Evolutionary conservation across 2,329 filamentous ascomycete species (phyloP).

Genomic region (Fusarium sp.): DNA sequence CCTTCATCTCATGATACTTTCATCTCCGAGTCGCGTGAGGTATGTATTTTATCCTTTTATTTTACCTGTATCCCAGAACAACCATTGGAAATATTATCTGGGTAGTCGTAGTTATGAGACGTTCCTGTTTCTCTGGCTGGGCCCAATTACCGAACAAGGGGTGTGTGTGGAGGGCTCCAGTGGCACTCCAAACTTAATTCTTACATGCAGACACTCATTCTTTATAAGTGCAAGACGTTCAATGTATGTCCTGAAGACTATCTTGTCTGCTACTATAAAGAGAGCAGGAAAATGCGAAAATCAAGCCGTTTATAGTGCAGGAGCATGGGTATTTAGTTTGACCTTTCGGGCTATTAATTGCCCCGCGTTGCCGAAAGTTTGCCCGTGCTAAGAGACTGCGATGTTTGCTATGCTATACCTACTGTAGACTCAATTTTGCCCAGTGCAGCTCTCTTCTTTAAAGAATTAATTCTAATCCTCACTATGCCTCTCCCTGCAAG

Average conservation of each 20-base stretch:
- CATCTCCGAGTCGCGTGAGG: slow-evolving; percentile 13
- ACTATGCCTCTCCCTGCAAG: slow-evolving; percentile 19
- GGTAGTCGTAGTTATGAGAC: too few relatives aligned
- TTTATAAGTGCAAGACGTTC: not conserved
- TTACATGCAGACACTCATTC: not conserved
- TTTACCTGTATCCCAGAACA: not conserved
- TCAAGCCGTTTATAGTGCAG: not conserved
- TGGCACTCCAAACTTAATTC: too few relatives aligned
- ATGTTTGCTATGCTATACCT: not conserved
- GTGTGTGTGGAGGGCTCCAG: too few relatives aligned
- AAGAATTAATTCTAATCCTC: not conserved
- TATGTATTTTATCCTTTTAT: not conserved
- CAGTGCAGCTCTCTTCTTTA: not conserved
- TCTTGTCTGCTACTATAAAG: not conserved
- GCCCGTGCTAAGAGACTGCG: slow-evolving; percentile 10
- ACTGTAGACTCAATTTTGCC: not conserved
- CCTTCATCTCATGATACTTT: slow-evolving; percentile 1
- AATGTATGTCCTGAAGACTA: not conserved
- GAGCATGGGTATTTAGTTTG: not conserved
- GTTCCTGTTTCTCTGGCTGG: too few relatives aligned
- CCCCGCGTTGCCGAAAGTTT: slow-evolving; percentile 27
- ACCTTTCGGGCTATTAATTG: slow-evolving; percentile 19
- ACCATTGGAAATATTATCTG: not conserved
- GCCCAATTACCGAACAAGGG: too few relatives aligned
- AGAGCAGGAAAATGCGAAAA: not conserved